A percentile compares a stretch with the other conserved stretches of the same genome.
Evolutionary conservation across 2,329 filamentous ascomycete genomes (phyloP).

Genomic region (Claviceps digitariae): DNA sequence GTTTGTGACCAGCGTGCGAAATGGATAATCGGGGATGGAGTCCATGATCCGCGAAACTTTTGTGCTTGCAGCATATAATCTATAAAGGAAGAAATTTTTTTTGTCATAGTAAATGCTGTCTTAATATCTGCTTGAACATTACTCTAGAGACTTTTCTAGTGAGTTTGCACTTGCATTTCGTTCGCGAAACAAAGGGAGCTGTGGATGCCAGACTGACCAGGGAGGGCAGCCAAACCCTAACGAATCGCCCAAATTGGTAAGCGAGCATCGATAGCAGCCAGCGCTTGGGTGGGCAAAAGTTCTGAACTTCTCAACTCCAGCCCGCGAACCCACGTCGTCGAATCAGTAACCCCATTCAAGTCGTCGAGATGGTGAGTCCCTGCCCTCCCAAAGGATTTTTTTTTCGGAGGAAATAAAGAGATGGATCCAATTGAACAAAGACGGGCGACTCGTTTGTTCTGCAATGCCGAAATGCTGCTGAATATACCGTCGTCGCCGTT

Average conservation of each 20-base stretch:
- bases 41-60: background rate
- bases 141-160: background rate
- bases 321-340: constrained; percentile 36
- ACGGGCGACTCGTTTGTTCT: background rate
- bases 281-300: constrained; percentile 28
- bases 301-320: constrained; percentile 34
- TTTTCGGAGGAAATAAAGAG: background rate
- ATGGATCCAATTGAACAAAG: background rate
- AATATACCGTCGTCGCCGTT: background rate
- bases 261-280: constrained; percentile 27
- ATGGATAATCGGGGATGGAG: background rate
- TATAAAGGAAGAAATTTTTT: background rate
- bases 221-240: constrained; percentile 30
- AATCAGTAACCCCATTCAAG: constrained; percentile 39
- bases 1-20: background rate
- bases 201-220: constrained; percentile 2
- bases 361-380: constrained; percentile 44
- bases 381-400: constrained; percentile 8
- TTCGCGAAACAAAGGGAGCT: background rate
- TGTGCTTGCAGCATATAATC: background rate
- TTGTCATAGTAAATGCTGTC: background rate
- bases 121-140: too few species aligned
- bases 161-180: background rate
- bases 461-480: background rate
- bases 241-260: constrained; percentile 26